Conservation (phyloP, 164 flowering plant species). For the Annona squamosa region DNA sequence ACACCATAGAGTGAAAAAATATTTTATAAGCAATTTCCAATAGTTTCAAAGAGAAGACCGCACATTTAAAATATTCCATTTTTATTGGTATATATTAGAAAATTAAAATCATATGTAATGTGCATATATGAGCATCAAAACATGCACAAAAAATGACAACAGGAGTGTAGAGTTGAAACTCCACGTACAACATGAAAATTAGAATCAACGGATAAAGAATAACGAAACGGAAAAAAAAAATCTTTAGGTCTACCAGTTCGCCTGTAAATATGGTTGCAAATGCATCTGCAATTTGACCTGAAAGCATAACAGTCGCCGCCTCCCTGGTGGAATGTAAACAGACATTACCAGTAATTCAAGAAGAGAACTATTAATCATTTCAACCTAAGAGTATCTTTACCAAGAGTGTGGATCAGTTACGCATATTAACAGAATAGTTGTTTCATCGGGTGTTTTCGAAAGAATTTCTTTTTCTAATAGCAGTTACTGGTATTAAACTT, state of each 20-base stretch:
- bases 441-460: background rate
- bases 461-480: background rate
- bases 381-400: background rate
- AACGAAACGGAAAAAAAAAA: background rate
- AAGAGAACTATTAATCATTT: background rate
- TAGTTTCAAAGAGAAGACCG: no score
- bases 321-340: slow-evolving; percentile 29
- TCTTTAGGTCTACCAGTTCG: slow-evolving; percentile 57
- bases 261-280: slow-evolving; percentile 71
- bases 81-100: no score
- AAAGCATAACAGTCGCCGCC: slow-evolving; percentile 86
- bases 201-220: no score
- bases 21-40: no score
- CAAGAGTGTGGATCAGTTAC: background rate
- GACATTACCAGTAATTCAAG: slow-evolving; percentile 3
- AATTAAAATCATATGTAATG: no score
- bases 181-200: background rate
- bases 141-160: background rate
- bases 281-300: slow-evolving; percentile 92
- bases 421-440: background rate
- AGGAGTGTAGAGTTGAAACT: background rate
- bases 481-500: no score
- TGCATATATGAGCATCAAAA: no score
- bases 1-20: no score
- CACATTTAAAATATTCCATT: no score